phyloP scores from a whole-genome alignment of 2,329 filamentous ascomycete genomes.

The Metarhizium guizhouense region DNA sequence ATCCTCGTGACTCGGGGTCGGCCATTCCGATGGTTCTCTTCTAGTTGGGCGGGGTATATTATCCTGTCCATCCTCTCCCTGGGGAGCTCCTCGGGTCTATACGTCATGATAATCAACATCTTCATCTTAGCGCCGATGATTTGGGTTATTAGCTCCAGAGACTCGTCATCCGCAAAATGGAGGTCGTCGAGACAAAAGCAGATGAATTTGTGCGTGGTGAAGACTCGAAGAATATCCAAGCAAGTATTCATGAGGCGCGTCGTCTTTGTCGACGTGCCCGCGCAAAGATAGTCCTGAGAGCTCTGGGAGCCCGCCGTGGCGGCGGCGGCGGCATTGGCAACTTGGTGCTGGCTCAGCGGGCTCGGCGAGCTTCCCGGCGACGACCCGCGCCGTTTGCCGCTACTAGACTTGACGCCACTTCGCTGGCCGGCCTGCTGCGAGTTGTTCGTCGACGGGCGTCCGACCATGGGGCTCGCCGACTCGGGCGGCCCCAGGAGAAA shows the following conservation, averaged over 20 bases:
- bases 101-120: conserved; percentile 74
- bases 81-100: conserved; percentile 56
- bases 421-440: conserved; percentile 10
- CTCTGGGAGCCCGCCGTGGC: conserved; percentile 36
- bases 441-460: background rate
- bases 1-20: conserved; percentile 59
- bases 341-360: conserved; percentile 16
- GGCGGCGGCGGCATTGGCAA: background rate
- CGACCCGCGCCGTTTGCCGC: conserved; percentile 35
- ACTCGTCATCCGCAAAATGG: conserved; percentile 85
- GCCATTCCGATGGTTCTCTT: conserved; percentile 37
- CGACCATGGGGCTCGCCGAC: conserved; percentile 7
- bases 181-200: conserved; percentile 85
- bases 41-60: conserved; percentile 43
- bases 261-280: conserved; percentile 49
- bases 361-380: conserved; percentile 38
- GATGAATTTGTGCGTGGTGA: conserved; percentile 77
- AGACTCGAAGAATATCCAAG: conserved; percentile 72
- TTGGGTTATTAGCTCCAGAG: conserved; percentile 70
- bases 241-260: conserved; percentile 82
- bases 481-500: conserved; percentile 54
- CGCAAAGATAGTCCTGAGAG: conserved; percentile 51
- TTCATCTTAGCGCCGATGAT: conserved; percentile 72
- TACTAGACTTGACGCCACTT: conserved; percentile 20
- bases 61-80: conserved; percentile 45